These are phyloP conservation scores for Myxozyma kluyveri DNA, from an alignment of 805 yeast genomes.

Conservation along the genomic window DNA sequence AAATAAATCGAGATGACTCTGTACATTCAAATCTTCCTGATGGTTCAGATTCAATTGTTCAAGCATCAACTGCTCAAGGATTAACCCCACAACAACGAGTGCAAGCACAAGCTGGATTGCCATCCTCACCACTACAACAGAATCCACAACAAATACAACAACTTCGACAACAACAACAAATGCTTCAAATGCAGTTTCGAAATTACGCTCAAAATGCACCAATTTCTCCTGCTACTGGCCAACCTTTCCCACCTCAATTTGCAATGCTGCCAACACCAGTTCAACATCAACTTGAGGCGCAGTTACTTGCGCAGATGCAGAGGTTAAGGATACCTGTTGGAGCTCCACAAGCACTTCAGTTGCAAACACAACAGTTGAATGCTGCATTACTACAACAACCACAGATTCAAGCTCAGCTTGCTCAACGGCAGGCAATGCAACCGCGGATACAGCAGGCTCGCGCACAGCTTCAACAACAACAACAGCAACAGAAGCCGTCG, in stretches of 20 bases:
- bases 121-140: constrained; percentile 4
- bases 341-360: neutral
- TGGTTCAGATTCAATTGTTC: no score
- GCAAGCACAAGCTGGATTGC: no score
- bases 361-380: neutral
- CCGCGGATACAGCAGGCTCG: neutral
- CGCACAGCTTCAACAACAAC: neutral
- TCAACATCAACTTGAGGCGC: neutral
- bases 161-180: neutral
- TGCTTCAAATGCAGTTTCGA: neutral
- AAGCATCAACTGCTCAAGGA: no score
- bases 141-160: neutral
- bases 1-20: no score
- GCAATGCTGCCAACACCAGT: neutral
- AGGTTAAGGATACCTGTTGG: neutral
- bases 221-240: neutral
- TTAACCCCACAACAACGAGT: no score
- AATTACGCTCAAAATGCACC: neutral
- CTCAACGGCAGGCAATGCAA: neutral
- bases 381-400: neutral
- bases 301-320: neutral
- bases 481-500: neutral
- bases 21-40: constrained; percentile 2
- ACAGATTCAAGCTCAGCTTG: neutral
- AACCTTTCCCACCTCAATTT: neutral